Conservation (phyloP, 139 green algal genomes). For the Microglena sp. region DNA sequence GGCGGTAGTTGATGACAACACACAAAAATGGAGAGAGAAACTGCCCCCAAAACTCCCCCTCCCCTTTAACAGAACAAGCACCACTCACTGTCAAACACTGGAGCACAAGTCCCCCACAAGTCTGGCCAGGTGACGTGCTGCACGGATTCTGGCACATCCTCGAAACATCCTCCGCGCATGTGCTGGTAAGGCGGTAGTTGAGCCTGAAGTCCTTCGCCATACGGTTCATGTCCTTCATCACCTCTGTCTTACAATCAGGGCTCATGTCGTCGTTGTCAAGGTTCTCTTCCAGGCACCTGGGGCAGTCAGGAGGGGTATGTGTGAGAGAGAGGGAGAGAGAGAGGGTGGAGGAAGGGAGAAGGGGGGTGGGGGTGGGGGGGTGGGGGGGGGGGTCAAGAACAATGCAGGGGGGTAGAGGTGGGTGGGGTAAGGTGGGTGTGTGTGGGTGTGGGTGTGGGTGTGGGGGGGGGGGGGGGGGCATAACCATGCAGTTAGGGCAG, state of each 20-base stretch:
- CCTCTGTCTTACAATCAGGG: constrained; percentile 71
- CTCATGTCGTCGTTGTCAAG: constrained; percentile 37
- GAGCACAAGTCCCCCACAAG: constrained; percentile 75
- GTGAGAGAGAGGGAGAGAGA: too few relatives aligned
- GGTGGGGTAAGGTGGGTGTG: too few relatives aligned
- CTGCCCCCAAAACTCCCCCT: too few relatives aligned
- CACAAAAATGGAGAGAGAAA: too few relatives aligned
- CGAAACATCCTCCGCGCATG: constrained; percentile 66
- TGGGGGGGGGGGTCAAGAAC: too few relatives aligned
- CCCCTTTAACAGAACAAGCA: too few relatives aligned
- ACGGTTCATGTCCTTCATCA: constrained; percentile 53
- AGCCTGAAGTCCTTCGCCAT: constrained; percentile 74
- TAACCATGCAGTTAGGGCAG: too few relatives aligned
- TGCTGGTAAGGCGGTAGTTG: constrained; percentile 72
- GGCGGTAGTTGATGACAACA: constrained; percentile 83
- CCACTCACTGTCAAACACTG: constrained; percentile 58
- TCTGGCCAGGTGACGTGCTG: constrained; percentile 23
- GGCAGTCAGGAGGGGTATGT: constrained; percentile 76
- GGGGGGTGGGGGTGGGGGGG: too few relatives aligned
- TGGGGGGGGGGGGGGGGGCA: too few relatives aligned
- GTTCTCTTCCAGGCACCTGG: constrained; percentile 39
- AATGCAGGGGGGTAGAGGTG: too few relatives aligned
- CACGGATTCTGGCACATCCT: constrained; percentile 57
- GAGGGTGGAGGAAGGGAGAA: too few relatives aligned
- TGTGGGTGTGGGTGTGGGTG: too few relatives aligned